These are phyloP conservation scores for Fusarium sp. DNA, from an alignment of 2,329 filamentous ascomycete species.

Conservation along the genomic window DNA sequence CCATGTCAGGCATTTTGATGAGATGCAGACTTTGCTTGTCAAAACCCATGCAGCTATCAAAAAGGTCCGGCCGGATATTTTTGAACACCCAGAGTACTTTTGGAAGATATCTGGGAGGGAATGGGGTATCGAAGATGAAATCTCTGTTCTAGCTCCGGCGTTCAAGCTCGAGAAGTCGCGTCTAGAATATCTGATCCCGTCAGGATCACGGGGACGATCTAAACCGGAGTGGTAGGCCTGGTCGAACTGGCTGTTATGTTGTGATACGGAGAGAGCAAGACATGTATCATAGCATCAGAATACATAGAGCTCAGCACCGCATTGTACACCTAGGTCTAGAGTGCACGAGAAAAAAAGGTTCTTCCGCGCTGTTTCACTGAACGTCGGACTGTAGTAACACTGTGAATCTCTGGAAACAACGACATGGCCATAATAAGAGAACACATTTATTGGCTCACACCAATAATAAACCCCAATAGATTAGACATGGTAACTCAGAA, in stretches of 20 bases:
- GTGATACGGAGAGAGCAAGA: fast-evolving
- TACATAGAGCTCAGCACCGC: neutral
- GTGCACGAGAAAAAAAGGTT: neutral
- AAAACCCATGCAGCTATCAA: conserved; percentile 15
- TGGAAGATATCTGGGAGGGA: conserved; percentile 15
- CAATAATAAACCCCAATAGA: neutral
- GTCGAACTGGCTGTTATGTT: neutral
- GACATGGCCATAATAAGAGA: neutral
- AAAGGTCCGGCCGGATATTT: conserved; percentile 13
- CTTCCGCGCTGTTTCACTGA: neutral
- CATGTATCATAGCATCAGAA: neutral
- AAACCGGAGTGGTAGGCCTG: neutral
- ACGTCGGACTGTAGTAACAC: fast-evolving
- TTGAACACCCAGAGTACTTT: conserved; percentile 14
- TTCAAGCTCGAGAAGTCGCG: conserved; percentile 3
- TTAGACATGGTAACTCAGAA: neutral
- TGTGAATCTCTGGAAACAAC: neutral
- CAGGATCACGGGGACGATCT: neutral
- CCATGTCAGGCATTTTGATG: conserved; percentile 33
- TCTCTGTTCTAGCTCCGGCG: conserved; percentile 10
- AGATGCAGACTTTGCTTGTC: conserved; percentile 28
- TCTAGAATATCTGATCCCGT: neutral
- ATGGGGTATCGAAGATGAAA: conserved; percentile 12
- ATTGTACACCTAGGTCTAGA: neutral
- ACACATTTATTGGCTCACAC: neutral